Conservation (phyloP, 2,329 filamentous ascomycete species). For the Sordariomycetes sp. region DNA sequence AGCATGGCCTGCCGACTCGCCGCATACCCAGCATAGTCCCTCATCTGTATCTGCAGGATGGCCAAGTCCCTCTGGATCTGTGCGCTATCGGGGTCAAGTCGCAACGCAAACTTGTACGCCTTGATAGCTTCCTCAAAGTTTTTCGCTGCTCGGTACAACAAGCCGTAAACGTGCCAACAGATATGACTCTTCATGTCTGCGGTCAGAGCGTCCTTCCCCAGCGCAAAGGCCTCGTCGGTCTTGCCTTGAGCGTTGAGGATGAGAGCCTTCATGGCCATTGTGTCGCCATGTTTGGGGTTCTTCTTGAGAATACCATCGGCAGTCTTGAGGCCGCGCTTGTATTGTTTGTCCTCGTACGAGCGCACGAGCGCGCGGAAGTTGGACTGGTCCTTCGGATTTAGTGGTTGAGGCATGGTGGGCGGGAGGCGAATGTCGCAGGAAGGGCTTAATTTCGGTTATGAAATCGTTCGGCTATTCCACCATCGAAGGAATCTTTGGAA, state of each 20-base stretch:
- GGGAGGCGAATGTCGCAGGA: too few relatives aligned
- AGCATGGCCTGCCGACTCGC: constrained; percentile 85
- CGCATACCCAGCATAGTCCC: constrained; percentile 89
- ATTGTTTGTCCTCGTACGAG: constrained; percentile 96
- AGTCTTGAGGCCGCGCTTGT: constrained; percentile 87
- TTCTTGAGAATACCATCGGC: constrained; percentile 96
- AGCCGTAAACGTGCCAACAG: constrained; percentile 97
- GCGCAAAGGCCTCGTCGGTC: constrained; percentile 83
- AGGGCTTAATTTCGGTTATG: too few relatives aligned
- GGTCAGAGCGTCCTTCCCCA: constrained; percentile 85
- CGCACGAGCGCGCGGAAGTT: constrained; percentile 93
- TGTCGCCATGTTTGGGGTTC: constrained; percentile 92
- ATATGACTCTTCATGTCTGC: constrained; percentile 99
- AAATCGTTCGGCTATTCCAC: too few relatives aligned
- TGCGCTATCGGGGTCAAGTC: constrained; percentile 83
- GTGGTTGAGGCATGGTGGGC: constrained; percentile 61
- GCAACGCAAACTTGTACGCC: constrained; percentile 93
- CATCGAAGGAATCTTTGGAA: too few relatives aligned
- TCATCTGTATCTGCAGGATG: constrained; percentile 89
- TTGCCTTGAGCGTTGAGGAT: constrained; percentile 92
- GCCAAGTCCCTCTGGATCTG: constrained; percentile 94
- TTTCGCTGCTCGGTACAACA: constrained; percentile 88
- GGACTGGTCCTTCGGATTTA: constrained; percentile 81
- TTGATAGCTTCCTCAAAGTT: constrained; percentile 99
- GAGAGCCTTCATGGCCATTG: constrained; percentile 96